Base-by-base conservation (phyloP, 2,329 filamentous ascomycete genomes). In the Apiospora marii region DNA sequence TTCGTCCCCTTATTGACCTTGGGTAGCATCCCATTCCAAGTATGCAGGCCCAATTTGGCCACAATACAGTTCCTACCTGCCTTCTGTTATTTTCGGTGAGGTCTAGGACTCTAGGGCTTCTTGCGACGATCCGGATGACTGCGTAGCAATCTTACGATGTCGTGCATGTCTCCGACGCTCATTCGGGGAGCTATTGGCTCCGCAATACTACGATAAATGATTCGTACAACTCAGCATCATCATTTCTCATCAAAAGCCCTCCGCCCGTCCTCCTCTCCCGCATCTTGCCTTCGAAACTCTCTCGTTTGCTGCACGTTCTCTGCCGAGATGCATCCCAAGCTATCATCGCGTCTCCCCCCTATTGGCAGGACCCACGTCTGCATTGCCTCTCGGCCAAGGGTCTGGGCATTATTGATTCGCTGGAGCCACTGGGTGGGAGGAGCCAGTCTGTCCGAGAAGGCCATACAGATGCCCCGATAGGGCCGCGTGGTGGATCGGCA, bases 131-230 rank as follows among this genome's bases (percentile, higher is more conserved):
- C 58, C 58, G 58, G 58, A 41, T n/a, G 19, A 37, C 5, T 41
- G 58, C 58, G 58, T 64, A 12, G 34, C 58, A 64, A 37, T 64
- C 58, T 64, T 41, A 41, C 58, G 58, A 64, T 64, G 34, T 41
- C 58, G 58, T 41, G 58, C 58, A 64, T 64, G 10, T 14, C 19
- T 12, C 30, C 19, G 19, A 22, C 22, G 2, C 58, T 64, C 58
- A 19, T 41, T 12, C 30, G 53, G 53, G 53, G 53, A 24, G 8
- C 22, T 64, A 64, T 64, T 64, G 58, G 58, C 34, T 41, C 30
- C 30, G 34, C 8, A n/a, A 64, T 61, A 41, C 34, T 34, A 7
- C 34, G 46, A 41, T n/a, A 64, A 41, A 22, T 64, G 34, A 64
- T 64, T 64, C 34, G 58, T 64, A 24, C 58, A 64, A 64, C 58